A percentile compares a stretch with the other conserved stretches of the same genome.
Evolutionary conservation across 1,284 basidiomycete species (phyloP).

Genomic region (Fomitopsis schrenkii): DNA sequence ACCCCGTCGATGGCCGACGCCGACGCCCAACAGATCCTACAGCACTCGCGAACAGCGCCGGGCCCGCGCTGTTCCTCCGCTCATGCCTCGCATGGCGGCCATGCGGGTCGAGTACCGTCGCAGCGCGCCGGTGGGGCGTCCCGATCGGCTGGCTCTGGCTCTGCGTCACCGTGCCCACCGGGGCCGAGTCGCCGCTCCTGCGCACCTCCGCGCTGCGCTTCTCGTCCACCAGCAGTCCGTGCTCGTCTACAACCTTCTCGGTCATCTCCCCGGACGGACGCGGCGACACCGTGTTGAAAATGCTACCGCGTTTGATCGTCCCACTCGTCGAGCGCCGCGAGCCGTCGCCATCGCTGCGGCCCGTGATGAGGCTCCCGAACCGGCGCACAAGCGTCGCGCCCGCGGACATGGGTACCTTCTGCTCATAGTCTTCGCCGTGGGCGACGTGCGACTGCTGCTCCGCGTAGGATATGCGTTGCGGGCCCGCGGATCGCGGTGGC

Average conservation of each 20-base stretch:
- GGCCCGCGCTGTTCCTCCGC: conserved; percentile 72
- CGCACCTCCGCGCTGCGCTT: conserved; percentile 16
- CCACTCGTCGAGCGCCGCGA: conserved; percentile 32
- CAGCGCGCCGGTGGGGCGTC: conserved; percentile 58
- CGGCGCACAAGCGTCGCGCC: conserved; percentile 69
- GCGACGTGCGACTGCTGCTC: conserved; percentile 32
- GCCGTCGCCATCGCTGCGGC: conserved; percentile 40
- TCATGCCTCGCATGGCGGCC: conserved; percentile 61
- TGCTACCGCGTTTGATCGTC: conserved; percentile 43
- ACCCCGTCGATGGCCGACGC: conserved; percentile 63
- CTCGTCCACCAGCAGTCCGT: conserved; percentile 23
- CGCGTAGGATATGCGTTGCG: conserved; percentile 50
- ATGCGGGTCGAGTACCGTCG: conserved; percentile 69
- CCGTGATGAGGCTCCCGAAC: conserved; percentile 62
- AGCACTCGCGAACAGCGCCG: conserved; percentile 43
- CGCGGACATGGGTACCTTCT: conserved; percentile 40
- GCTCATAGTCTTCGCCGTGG: conserved; percentile 26
- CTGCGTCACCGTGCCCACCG: conserved; percentile 34
- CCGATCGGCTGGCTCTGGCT: conserved; percentile 58
- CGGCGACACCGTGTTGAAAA: conserved; percentile 44
- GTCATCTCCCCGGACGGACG: conserved; percentile 38
- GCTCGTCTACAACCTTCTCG: conserved; percentile 19
- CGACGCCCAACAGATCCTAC: conserved; percentile 57
- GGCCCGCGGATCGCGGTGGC: conserved; percentile 52
- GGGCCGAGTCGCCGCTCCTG: conserved; percentile 18